Evolutionary conservation across 805 yeast species (phyloP).

Genomic region (Lipomyces starkeyi): DNA sequence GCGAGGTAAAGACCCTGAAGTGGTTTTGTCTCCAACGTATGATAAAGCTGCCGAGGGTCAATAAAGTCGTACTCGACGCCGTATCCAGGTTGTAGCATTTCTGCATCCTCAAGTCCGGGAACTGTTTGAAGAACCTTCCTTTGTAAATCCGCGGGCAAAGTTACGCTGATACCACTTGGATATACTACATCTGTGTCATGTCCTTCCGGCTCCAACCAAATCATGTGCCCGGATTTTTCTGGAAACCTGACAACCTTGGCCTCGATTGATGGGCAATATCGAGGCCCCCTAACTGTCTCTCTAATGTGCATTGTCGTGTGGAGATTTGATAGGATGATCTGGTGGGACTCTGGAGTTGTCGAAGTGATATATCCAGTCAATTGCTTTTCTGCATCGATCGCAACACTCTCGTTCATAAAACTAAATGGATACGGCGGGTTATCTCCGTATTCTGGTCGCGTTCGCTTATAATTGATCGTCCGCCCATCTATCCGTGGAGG

Average conservation of each 20-base stretch:
- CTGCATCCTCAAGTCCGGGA: conserved; percentile 85
- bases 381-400: conserved; percentile 49
- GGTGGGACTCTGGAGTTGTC: conserved; percentile 79
- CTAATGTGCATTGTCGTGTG: conserved; percentile 87
- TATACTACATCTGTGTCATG: conserved; percentile 83
- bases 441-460: conserved; percentile 80
- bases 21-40: conserved; percentile 79
- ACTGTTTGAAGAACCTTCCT: conserved; percentile 72
- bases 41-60: conserved; percentile 85
- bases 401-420: conserved; percentile 71
- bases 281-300: conserved; percentile 93
- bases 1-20: conserved; percentile 84
- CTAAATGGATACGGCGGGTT: conserved; percentile 90
- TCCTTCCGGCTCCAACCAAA: conserved; percentile 98
- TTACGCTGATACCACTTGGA: conserved; percentile 95
- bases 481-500: conserved; percentile 84
- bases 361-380: conserved; percentile 75
- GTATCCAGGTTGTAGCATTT: conserved; percentile 93
- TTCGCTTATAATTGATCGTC: conserved; percentile 69
- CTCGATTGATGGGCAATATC: conserved; percentile 97
- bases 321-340: conserved; percentile 68
- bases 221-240: conserved; percentile 73
- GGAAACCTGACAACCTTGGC: conserved; percentile 82
- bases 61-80: conserved; percentile 99
- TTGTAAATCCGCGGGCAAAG: conserved; percentile 96